phyloP scores from a whole-genome alignment of 306 rosid species.

The Urtica urens region DNA sequence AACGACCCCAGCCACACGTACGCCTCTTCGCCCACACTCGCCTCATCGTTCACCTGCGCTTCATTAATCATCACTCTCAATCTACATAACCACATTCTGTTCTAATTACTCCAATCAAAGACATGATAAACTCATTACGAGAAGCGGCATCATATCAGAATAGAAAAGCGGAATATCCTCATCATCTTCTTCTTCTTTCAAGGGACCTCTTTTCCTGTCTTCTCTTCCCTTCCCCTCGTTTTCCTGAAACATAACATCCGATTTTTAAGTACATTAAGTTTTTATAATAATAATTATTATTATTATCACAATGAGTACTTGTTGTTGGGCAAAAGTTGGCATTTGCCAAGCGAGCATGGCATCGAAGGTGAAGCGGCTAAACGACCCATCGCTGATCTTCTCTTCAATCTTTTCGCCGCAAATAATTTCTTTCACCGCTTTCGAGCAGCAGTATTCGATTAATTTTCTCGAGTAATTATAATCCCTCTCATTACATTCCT shows the following conservation, averaged over 20 bases:
- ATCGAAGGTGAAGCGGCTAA: conserved; percentile 58
- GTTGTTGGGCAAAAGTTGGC: conserved; percentile 42
- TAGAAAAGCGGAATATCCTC: conserved; percentile 81
- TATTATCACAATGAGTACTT: conserved; percentile 23
- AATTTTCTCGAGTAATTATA: conserved; percentile 40
- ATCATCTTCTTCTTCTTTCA: conserved; percentile 23
- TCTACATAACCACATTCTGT: neutral
- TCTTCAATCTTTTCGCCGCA: conserved; percentile 31
- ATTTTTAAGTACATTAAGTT: neutral
- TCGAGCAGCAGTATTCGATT: conserved; percentile 63
- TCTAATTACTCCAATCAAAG: neutral
- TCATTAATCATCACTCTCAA: neutral
- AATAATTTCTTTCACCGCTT: conserved; percentile 31
- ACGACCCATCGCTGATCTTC: conserved; percentile 44
- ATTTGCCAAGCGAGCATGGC: conserved; percentile 90
- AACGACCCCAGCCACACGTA: conserved; percentile 81
- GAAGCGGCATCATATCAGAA: conserved; percentile 88
- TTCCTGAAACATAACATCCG: conserved; percentile 40
- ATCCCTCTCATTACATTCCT: neutral
- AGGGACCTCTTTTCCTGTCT: conserved; percentile 27
- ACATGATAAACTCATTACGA: conserved; percentile 36
- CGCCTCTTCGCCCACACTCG: conserved; percentile 77
- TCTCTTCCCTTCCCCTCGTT: conserved; percentile 56
- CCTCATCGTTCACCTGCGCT: conserved; percentile 49
- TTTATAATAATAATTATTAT: conserved; percentile 18